Evolutionary conservation across 306 rosid species (phyloP), one percentile per base, ranked within the genome.

Genomic region (Lathyrus tuberosus): DNA sequence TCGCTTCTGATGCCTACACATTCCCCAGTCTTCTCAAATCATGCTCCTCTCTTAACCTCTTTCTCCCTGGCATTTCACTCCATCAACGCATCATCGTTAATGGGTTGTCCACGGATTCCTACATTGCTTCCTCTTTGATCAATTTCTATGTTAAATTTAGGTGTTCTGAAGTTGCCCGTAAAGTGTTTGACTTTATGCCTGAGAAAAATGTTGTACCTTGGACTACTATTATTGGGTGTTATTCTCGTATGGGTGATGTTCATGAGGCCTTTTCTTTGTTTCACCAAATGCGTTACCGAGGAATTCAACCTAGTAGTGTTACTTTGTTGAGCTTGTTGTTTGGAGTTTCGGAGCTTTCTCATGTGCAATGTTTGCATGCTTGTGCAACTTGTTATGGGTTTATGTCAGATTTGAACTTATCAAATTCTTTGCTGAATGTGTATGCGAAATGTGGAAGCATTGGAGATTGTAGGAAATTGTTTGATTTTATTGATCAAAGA

Each of bases 161-260:
- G 18, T 30, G 2, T 65, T 8, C 49, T 5, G 2, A 49, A 24
- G 3, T 20, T 81, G 96, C 96, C 17, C 87, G 82, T 47, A 82
- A 80, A 53, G 80, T 87, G 47, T 90, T 90, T 5, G 84, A 87
- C 30, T 64, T 47, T 58, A 87, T 90, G 96, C 84, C 88, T 26
- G 81, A 72, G 2, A 87, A 82, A 30, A 84, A 87, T 33, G 85
- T 90, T 61, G 94, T 90, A 59, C 94, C 96, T 65, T 90, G 94
- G 91, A 90, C 96, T 26, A 76, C 88, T n/a, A 76, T 90, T 42
- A 90, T 90, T 5, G 94, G 96, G 70, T 87, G 84, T 73, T 84
- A 84, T 78, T 81, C 91, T 2, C 78, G 75, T 15, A 24, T 16
- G 5, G 82, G 85, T 57, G 56, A 42, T 57, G 65, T 63, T 62